These are phyloP conservation scores for Penicillium freii DNA, from an alignment of 2,329 filamentous ascomycete species.

Conservation along the genomic window DNA sequence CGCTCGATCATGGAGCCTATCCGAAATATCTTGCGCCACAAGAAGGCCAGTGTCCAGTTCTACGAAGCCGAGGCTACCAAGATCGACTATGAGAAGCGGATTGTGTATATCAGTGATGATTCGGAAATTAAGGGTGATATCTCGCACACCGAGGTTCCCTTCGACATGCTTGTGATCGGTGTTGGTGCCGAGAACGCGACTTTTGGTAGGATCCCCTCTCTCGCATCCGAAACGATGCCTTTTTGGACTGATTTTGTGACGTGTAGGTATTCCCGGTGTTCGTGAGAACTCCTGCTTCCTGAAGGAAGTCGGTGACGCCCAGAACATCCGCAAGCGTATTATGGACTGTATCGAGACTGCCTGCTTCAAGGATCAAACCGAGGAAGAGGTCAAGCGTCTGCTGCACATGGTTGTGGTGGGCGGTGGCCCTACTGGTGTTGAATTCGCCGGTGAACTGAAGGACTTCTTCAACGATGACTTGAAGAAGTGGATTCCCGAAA, in stretches of 20 bases:
- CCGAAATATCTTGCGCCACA: slow-evolving; percentile 91
- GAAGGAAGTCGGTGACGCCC: slow-evolving; percentile 96
- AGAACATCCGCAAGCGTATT: slow-evolving; percentile 95
- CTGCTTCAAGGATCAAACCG: slow-evolving; percentile 91
- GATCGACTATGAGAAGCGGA: slow-evolving; percentile 86
- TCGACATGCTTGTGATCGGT: slow-evolving; percentile 96
- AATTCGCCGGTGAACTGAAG: slow-evolving; percentile 96
- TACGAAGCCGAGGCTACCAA: slow-evolving; percentile 97
- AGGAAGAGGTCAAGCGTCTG: slow-evolving; percentile 86
- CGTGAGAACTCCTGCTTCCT: slow-evolving; percentile 95
- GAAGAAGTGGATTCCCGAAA: slow-evolving; percentile 96
- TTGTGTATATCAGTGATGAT: slow-evolving; percentile 85
- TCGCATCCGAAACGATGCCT: slow-evolving; percentile 10
- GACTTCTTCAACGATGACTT: slow-evolving; percentile 99
- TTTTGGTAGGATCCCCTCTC: slow-evolving; percentile 64
- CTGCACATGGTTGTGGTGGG: slow-evolving; percentile 97
- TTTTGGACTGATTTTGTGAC: background rate
- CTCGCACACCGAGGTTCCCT: slow-evolving; percentile 82
- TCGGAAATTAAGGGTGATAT: slow-evolving; percentile 87
- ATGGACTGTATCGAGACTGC: slow-evolving; percentile 99
- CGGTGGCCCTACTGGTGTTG: slow-evolving; percentile 92
- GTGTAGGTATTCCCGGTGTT: slow-evolving; percentile 77
- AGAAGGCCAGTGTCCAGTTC: slow-evolving; percentile 89
- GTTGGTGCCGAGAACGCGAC: slow-evolving; percentile 98
- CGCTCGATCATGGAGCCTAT: slow-evolving; percentile 99